Conservation (phyloP, 2,329 filamentous ascomycete species). For the Microcera coccophila region DNA sequence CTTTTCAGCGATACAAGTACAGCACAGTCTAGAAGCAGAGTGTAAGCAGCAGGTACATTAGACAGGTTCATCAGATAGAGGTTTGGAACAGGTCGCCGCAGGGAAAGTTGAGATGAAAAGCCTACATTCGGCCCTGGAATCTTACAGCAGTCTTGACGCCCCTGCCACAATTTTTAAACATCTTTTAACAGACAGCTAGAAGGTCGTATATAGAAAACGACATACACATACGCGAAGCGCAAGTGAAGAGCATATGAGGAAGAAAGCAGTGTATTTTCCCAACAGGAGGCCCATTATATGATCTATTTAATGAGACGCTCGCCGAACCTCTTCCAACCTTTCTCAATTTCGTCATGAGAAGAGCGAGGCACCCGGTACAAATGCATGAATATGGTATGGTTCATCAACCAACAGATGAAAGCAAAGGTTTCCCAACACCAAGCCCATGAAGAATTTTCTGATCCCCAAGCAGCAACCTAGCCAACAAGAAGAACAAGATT, state of each 20-base stretch:
- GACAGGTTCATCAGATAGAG: neutral
- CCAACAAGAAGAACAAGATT: slow-evolving; percentile 7
- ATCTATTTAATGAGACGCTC: neutral
- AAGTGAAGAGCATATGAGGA: too few relatives aligned
- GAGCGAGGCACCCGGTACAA: neutral
- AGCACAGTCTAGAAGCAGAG: too few relatives aligned
- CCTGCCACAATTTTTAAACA: too few relatives aligned
- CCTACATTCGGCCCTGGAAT: neutral
- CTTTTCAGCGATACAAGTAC: too few relatives aligned
- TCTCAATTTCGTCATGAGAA: neutral
- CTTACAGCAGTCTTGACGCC: too few relatives aligned
- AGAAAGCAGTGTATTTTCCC: too few relatives aligned
- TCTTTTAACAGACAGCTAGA: too few relatives aligned
- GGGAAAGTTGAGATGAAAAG: neutral
- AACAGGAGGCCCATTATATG: neutral
- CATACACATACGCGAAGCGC: neutral
- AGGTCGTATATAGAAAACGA: too few relatives aligned
- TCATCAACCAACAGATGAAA: neutral
- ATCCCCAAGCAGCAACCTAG: slow-evolving; percentile 10
- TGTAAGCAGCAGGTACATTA: neutral
- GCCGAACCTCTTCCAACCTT: neutral
- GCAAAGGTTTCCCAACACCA: slow-evolving; percentile 9
- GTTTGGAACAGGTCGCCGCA: neutral
- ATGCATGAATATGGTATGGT: neutral
- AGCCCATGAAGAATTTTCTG: slow-evolving; percentile 10